Evolutionary conservation across 805 yeast species (phyloP).

Genomic region (Candida pini): DNA sequence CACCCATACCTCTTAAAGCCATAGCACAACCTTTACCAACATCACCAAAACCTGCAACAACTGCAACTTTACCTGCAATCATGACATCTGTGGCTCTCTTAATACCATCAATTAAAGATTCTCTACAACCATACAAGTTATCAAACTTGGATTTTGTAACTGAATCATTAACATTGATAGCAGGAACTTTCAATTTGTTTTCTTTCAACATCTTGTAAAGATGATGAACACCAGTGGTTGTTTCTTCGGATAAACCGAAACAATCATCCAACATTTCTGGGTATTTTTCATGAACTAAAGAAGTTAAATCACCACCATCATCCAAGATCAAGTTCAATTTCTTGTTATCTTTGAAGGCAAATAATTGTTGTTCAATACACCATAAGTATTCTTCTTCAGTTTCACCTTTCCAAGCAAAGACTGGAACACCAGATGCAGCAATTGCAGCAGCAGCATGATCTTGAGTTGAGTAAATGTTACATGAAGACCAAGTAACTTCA

Average conservation of each 20-base stretch:
- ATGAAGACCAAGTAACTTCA: constrained; percentile 98
- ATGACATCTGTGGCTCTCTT: constrained; percentile 99
- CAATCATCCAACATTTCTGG: constrained; percentile 96
- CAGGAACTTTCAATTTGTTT: constrained; percentile 90
- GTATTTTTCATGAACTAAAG: constrained; percentile 94
- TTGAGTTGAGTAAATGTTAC: constrained; percentile 99
- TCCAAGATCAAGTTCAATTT: constrained; percentile 95
- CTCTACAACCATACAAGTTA: constrained; percentile 99
- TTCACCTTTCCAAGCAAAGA: constrained; percentile 99
- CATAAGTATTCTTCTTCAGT: constrained; percentile 98
- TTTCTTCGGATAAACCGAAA: constrained; percentile 96
- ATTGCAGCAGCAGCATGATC: constrained; percentile 99
- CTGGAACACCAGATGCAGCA: constrained; percentile 99
- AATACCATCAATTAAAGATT: constrained; percentile 96
- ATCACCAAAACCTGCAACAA: constrained; percentile 99
- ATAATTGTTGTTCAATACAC: constrained; percentile 99
- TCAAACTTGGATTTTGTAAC: constrained; percentile 99
- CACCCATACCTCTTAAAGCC: constrained; percentile 99
- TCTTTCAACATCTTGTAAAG: constrained; percentile 93
- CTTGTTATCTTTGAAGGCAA: constrained; percentile 93
- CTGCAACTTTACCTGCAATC: constrained; percentile 99
- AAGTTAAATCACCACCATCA: constrained; percentile 98
- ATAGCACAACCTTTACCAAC: constrained; percentile 99
- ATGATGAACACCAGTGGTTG: constrained; percentile 99
- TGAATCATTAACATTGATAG: constrained; percentile 97